These are phyloP conservation scores for Eragrostis tef DNA, from an alignment of 202 grass and related monocot genomes.

Conservation along the genomic window DNA sequence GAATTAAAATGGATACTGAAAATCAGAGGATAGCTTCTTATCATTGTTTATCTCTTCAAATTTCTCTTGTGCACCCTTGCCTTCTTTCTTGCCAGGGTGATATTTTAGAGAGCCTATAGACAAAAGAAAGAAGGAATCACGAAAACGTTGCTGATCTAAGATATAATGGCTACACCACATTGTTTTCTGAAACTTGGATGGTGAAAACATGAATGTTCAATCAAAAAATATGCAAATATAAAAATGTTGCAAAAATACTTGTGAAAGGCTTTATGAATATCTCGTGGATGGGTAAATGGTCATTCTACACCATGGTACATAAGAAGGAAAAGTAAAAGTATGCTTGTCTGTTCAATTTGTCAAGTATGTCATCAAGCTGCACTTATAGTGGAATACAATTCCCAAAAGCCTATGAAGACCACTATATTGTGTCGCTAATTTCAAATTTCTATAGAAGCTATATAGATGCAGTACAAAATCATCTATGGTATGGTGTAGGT, in stretches of 20 bases:
- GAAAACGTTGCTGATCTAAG: background rate
- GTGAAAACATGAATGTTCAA: conserved; percentile 3
- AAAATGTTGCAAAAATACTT: conserved; percentile 55
- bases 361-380: too few relatives aligned
- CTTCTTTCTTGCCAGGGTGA: conserved; percentile 96
- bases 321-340: too few relatives aligned
- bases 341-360: too few relatives aligned
- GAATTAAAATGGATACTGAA: background rate
- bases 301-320: too few relatives aligned
- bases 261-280: conserved; percentile 96
- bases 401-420: too few relatives aligned
- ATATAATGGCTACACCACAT: background rate
- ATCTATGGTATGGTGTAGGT: too few relatives aligned
- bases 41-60: conserved; percentile 95
- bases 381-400: too few relatives aligned
- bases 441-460: too few relatives aligned
- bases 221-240: too few relatives aligned
- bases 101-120: conserved; percentile 73
- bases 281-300: conserved; percentile 29
- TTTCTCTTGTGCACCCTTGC: conserved; percentile 74
- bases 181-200: background rate
- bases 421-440: too few relatives aligned
- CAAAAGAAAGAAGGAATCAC: conserved; percentile 24
- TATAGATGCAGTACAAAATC: too few relatives aligned
- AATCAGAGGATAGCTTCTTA: conserved; percentile 38